A percentile compares a stretch with the other conserved stretches of the same genome.
phyloP scores from a whole-genome alignment of 768 basidiomycete genomes.

The Pisolithus microcarpus region DNA sequence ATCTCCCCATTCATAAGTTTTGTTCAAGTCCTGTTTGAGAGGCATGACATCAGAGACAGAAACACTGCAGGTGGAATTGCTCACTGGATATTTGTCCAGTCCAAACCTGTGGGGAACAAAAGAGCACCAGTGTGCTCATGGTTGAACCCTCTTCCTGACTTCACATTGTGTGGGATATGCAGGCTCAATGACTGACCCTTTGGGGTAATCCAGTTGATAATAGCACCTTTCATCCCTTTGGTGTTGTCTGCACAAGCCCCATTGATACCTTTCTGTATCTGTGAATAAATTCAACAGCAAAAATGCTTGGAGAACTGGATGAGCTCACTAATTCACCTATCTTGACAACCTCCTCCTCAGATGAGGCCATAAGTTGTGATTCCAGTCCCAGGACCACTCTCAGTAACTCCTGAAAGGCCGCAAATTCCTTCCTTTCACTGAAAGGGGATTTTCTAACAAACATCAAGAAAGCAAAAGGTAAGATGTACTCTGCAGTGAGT shows the following conservation, averaged over 20 bases:
- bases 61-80: not conserved
- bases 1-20: too few species aligned
- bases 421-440: not conserved
- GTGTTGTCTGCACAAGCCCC: slow-evolving; percentile 12
- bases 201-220: slow-evolving; percentile 21
- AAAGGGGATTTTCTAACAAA: not conserved
- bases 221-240: not conserved
- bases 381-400: slow-evolving; percentile 10
- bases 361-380: slow-evolving; percentile 6
- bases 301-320: too few species aligned
- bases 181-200: slow-evolving; percentile 7
- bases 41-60: too few species aligned
- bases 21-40: too few species aligned
- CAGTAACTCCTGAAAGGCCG: slow-evolving; percentile 10
- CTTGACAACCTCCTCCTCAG: slow-evolving; percentile 8
- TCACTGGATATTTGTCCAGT: slow-evolving; percentile 15
- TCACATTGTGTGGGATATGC: slow-evolving; percentile 7
- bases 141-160: slow-evolving; percentile 9
- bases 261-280: slow-evolving; percentile 21
- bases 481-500: too few species aligned
- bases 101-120: slow-evolving; percentile 15
- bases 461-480: too few species aligned
- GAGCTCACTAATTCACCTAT: slow-evolving; percentile 14
- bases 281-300: not conserved
- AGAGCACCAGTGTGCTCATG: slow-evolving; percentile 15